These are phyloP conservation scores for Penicillium sp. DNA, from an alignment of 2,329 filamentous ascomycete genomes.

Conservation along the genomic window DNA sequence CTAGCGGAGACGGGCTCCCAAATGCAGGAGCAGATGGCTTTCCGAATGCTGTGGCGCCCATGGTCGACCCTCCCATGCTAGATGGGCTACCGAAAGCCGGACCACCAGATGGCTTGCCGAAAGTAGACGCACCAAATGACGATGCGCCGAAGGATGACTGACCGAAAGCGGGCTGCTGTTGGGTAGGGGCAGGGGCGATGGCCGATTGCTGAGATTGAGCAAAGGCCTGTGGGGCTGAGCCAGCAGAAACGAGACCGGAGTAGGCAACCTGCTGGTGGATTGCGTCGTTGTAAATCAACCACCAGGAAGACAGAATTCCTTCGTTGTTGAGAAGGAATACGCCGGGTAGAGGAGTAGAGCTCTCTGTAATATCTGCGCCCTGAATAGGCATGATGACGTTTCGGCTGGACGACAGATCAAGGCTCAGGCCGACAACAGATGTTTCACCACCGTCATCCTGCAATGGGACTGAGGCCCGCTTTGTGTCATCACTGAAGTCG, in stretches of 20 bases:
- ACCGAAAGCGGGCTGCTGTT: slow-evolving; percentile 25
- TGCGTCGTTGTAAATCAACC: slow-evolving; percentile 85
- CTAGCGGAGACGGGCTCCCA: slow-evolving; percentile 28
- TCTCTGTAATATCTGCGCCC: slow-evolving; percentile 71
- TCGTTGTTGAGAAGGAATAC: slow-evolving; percentile 84
- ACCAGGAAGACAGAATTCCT: slow-evolving; percentile 79
- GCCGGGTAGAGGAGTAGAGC: slow-evolving; percentile 72
- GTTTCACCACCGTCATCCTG: slow-evolving; percentile 62
- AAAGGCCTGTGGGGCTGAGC: slow-evolving; percentile 15
- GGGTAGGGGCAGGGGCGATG: slow-evolving; percentile 1
- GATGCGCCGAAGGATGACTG: slow-evolving; percentile 25
- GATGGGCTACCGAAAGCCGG: slow-evolving; percentile 25
- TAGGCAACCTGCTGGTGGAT: slow-evolving; percentile 70
- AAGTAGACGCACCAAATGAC: slow-evolving; percentile 31
- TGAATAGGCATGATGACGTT: slow-evolving; percentile 73
- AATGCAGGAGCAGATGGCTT: slow-evolving; percentile 27
- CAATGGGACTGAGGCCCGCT: slow-evolving; percentile 77
- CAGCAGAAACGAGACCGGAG: slow-evolving; percentile 55
- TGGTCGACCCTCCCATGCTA: slow-evolving; percentile 15
- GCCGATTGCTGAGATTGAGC: slow-evolving; percentile 11
- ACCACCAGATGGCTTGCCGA: slow-evolving; percentile 31
- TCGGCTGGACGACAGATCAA: slow-evolving; percentile 80
- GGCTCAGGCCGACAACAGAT: slow-evolving; percentile 67
- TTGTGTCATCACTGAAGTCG: slow-evolving; percentile 58
- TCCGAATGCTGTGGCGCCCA: slow-evolving; percentile 26